A percentile compares a stretch with the other conserved stretches of the same genome.
phyloP scores from a whole-genome alignment of 345 rosid species.

The Psidium guajava region DNA sequence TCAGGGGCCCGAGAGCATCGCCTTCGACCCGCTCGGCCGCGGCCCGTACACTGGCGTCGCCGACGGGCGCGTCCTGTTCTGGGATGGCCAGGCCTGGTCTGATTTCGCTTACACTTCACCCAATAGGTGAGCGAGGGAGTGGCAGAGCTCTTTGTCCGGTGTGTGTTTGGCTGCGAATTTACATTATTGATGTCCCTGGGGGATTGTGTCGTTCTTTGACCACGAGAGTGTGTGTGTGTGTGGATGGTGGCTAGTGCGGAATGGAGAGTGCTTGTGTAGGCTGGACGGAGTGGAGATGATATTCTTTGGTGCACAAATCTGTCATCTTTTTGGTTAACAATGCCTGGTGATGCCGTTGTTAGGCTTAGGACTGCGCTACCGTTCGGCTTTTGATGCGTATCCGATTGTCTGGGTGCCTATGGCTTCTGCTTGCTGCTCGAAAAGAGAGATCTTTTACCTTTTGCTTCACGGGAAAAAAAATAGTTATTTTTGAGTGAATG shows the following conservation, averaged over 20 bases:
- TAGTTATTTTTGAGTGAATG: background rate
- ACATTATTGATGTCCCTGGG: background rate
- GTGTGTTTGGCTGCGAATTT: background rate
- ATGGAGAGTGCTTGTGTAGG: background rate
- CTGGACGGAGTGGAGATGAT: background rate
- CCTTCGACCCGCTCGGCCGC: conserved; percentile 79
- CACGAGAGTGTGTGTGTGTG: background rate
- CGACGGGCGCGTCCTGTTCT: conserved; percentile 72
- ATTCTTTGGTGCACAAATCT: background rate
- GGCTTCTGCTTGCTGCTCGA: background rate
- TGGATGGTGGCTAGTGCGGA: background rate
- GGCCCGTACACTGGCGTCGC: conserved; percentile 94
- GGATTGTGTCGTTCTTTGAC: background rate
- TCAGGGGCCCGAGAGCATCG: conserved; percentile 95
- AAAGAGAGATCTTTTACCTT: background rate
- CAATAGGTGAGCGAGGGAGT: conserved; percentile 31
- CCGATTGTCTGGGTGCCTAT: background rate
- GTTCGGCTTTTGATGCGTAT: background rate
- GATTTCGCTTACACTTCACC: conserved; percentile 75
- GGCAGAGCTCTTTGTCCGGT: background rate
- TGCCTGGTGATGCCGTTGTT: background rate
- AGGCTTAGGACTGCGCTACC: background rate
- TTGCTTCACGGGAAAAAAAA: background rate
- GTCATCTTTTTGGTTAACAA: background rate
- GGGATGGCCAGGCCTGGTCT: conserved; percentile 63